These are phyloP conservation scores for Clavulina sp. DNA, from an alignment of 768 basidiomycete species.

Conservation along the genomic window DNA sequence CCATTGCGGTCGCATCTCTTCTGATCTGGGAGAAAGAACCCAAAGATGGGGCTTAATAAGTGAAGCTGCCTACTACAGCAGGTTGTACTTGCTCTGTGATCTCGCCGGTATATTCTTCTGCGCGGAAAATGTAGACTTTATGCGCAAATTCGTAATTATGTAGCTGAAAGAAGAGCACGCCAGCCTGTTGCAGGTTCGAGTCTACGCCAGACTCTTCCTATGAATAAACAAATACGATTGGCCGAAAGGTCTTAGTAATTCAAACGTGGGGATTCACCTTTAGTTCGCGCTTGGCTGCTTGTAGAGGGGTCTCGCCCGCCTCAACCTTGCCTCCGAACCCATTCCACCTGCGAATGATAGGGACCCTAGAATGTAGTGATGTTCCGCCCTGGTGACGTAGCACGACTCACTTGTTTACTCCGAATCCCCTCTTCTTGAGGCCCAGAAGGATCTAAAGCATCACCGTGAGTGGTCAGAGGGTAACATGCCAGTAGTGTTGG, in stretches of 20 bases:
- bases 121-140: slow-evolving; percentile 56
- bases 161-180: slow-evolving; percentile 45
- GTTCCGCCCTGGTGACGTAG: background rate
- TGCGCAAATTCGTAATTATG: slow-evolving; percentile 40
- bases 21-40: slow-evolving; percentile 33
- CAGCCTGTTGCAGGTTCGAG: slow-evolving; percentile 44
- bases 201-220: slow-evolving; percentile 75
- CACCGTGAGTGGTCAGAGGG: too few species aligned
- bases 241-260: slow-evolving; percentile 28
- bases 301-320: slow-evolving; percentile 40
- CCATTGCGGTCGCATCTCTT: slow-evolving; percentile 82
- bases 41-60: background rate
- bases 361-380: background rate
- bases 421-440: slow-evolving; percentile 18
- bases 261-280: slow-evolving; percentile 12
- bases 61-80: background rate
- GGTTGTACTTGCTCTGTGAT: slow-evolving; percentile 42
- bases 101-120: slow-evolving; percentile 38
- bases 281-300: slow-evolving; percentile 57
- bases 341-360: slow-evolving; percentile 39
- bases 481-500: too few species aligned
- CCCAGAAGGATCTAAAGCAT: slow-evolving; percentile 18
- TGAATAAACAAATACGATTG: background rate
- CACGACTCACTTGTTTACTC: slow-evolving; percentile 7
- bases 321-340: slow-evolving; percentile 87